Conservation (phyloP, 345 rosid species). For the Citrus reticulata region DNA sequence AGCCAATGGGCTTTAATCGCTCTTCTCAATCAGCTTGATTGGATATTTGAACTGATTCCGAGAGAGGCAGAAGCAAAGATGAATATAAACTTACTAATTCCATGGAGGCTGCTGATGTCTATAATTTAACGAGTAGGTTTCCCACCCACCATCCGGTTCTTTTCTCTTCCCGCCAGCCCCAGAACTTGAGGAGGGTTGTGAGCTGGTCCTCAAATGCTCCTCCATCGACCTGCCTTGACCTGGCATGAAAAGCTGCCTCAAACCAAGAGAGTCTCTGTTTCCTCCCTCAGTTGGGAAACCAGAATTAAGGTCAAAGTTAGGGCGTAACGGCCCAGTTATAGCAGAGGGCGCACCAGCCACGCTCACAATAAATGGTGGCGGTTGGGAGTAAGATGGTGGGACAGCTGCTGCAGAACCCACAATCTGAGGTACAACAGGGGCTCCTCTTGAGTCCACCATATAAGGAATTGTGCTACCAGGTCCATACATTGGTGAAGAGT, state of each 20-base stretch:
- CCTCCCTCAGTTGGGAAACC: conserved; percentile 64
- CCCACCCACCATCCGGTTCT: conserved; percentile 86
- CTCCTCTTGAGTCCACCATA: conserved; percentile 65
- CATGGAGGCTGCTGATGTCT: conserved; percentile 68
- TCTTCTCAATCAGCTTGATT: conserved; percentile 19
- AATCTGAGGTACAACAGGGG: conserved; percentile 63
- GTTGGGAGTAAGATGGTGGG: conserved; percentile 51
- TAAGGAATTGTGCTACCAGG: conserved; percentile 68
- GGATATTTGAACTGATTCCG: conserved; percentile 15
- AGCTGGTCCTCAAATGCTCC: conserved; percentile 50
- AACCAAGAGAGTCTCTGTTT: conserved; percentile 42
- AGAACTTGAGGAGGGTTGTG: conserved; percentile 59
- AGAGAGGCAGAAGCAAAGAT: conserved; percentile 9
- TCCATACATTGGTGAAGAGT: conserved; percentile 55
- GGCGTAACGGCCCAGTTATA: conserved; percentile 49
- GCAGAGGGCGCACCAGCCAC: conserved; percentile 43
- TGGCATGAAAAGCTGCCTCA: conserved; percentile 62
- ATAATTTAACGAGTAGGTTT: conserved; percentile 32
- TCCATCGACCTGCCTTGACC: conserved; percentile 48
- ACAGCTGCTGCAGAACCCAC: conserved; percentile 45
- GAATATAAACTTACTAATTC: conserved; percentile 40
- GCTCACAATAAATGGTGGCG: conserved; percentile 61
- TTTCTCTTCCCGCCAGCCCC: conserved; percentile 71
- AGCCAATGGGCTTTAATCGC: conserved; percentile 31
- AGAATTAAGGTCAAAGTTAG: conserved; percentile 64